Base-by-base conservation (phyloP, 148 eudicot species). In the Oxyria digyna region DNA sequence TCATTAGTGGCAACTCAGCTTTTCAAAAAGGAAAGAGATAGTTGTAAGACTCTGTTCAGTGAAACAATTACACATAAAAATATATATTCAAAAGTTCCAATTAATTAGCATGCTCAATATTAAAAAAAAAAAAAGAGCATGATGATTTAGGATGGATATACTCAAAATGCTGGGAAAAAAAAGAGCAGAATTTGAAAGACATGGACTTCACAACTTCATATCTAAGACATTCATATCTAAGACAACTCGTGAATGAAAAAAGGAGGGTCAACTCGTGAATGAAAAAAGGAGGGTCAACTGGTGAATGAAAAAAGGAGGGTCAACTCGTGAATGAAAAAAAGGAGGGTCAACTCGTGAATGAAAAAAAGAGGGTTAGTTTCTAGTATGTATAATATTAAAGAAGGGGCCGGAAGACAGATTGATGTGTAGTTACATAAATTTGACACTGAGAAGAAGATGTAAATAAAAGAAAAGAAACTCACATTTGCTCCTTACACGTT, bases 401-500 rank as follows among this genome's bases (percentile, higher is more conserved):
- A 6, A 9, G 57, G 17, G 31, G 29, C 14, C 2, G 27, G 62
- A 13, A 52, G 27, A 23, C 15, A 52, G 31, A 23, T 24, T 23
- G 29, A 52, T 52, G 62, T 4, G 24, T 52, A 52, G 31, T 52
- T 52, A 24, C 62, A 52, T 52, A 23, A 46, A 46, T 46, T 46
- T 46, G 52, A 46, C 52, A 46, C 18, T 9, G 9, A 46, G 52
- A 46, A 23, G 23, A 46, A 14, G 18, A n/a, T 46, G 6, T 17
- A 24, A 70, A 20, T 52, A 38, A 32, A 17, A 23, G 32, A 43
- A 74, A 43, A 57, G 63, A 65, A 32, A 54, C 99, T 80, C 79
- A 95, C 99, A 95, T 82, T 85, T 91, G 96, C 67, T 95, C 99
- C 83, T 79, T 91, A 74, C 99, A 95, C 54, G 93, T 74, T 29